These are phyloP conservation scores for Alternaria dauci DNA, from an alignment of 2,329 filamentous ascomycete genomes.

Conservation along the genomic window DNA sequence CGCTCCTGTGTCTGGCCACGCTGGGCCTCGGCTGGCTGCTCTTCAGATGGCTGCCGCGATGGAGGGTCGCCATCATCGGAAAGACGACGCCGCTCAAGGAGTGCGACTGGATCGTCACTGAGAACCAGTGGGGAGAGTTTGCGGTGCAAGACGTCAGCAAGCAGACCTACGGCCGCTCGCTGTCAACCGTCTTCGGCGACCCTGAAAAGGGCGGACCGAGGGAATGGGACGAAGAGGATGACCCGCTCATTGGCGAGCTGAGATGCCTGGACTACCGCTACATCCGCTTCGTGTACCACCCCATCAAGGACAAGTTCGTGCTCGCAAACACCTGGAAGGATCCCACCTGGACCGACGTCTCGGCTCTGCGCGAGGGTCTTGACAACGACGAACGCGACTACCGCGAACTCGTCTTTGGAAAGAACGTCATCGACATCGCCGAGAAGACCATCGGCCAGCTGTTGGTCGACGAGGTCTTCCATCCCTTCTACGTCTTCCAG, in stretches of 20 bases:
- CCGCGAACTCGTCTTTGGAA: slow-evolving; percentile 86
- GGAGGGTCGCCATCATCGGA: slow-evolving; percentile 81
- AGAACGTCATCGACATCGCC: slow-evolving; percentile 90
- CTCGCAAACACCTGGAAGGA: slow-evolving; percentile 94
- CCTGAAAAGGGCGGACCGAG: slow-evolving; percentile 70
- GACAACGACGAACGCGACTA: slow-evolving; percentile 87
- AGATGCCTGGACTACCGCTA: slow-evolving; percentile 91
- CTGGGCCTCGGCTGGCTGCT: slow-evolving; percentile 83
- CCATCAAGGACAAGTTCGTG: slow-evolving; percentile 85
- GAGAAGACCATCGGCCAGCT: slow-evolving; percentile 86
- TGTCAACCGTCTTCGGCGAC: slow-evolving; percentile 74
- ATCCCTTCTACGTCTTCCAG: slow-evolving; percentile 98
- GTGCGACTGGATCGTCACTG: slow-evolving; percentile 91
- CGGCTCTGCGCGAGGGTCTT: slow-evolving; percentile 77
- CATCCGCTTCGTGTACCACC: slow-evolving; percentile 90
- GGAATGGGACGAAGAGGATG: slow-evolving; percentile 74
- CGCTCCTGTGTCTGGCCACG: slow-evolving; percentile 74
- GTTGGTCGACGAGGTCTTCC: slow-evolving; percentile 92
- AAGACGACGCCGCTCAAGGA: slow-evolving; percentile 71
- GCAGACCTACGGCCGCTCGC: slow-evolving; percentile 66
- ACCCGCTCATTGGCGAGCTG: slow-evolving; percentile 78
- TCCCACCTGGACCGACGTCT: slow-evolving; percentile 82
- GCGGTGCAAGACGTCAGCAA: slow-evolving; percentile 73
- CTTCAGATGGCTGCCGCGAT: slow-evolving; percentile 87
- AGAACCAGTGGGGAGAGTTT: slow-evolving; percentile 98